Conservation (phyloP, 768 basidiomycete genomes). For the Polyporus arcularius region DNA sequence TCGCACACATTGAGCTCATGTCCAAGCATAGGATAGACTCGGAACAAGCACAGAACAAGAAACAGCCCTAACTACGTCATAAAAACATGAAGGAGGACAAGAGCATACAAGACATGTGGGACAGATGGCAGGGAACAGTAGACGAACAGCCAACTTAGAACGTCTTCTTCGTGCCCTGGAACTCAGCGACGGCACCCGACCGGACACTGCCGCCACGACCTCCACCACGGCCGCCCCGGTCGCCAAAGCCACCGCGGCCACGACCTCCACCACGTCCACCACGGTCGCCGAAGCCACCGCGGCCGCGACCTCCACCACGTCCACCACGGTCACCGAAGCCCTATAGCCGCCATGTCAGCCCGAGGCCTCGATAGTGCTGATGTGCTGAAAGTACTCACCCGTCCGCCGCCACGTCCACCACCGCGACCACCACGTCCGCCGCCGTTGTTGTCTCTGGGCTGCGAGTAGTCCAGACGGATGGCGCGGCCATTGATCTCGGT, state of each 20-base stretch:
- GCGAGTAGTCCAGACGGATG: slow-evolving; percentile 84
- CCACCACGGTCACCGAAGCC: slow-evolving; percentile 42
- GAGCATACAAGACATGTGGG: slow-evolving; percentile 6
- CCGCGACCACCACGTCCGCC: slow-evolving; percentile 46
- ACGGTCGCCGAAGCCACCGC: slow-evolving; percentile 31
- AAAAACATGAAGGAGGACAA: not conserved
- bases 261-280: slow-evolving; percentile 47
- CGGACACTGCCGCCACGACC: slow-evolving; percentile 50
- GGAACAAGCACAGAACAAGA: not conserved
- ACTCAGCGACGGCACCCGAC: slow-evolving; percentile 63
- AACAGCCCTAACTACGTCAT: slow-evolving; percentile 1
- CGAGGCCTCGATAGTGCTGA: not conserved
- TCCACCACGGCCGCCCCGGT: slow-evolving; percentile 40
- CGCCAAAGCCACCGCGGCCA: slow-evolving; percentile 41
- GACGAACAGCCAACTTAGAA: slow-evolving; percentile 35
- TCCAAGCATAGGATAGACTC: not conserved
- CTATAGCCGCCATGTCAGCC: not conserved
- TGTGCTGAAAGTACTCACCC: slow-evolving; percentile 24
- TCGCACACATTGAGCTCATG: not conserved
- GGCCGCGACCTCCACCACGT: slow-evolving; percentile 36
- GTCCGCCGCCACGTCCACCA: slow-evolving; percentile 27
- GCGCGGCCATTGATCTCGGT: slow-evolving; percentile 78
- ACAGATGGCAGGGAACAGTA: not conserved
- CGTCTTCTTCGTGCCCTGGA: slow-evolving; percentile 69
- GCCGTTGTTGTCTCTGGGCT: slow-evolving; percentile 69